These are phyloP conservation scores for Zygosaccharomyces kombuchaensis DNA, from an alignment of 805 yeast genomes.

Conservation along the genomic window DNA sequence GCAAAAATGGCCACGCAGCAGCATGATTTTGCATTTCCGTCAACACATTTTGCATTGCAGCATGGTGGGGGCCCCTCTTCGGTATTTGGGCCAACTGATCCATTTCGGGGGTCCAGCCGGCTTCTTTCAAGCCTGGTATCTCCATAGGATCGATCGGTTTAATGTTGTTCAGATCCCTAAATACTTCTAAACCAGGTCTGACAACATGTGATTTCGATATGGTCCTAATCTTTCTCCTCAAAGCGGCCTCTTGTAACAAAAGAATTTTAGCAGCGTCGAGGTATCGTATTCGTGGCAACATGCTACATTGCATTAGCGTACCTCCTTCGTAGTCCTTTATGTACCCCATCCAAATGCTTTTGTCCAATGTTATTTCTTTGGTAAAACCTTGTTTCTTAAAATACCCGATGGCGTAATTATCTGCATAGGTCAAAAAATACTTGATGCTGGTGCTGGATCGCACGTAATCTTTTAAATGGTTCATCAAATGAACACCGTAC, in stretches of 20 bases:
- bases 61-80: constrained; percentile 89
- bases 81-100: constrained; percentile 95
- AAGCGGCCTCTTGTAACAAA: constrained; percentile 86
- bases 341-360: constrained; percentile 93
- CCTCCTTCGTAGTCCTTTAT: constrained; percentile 99
- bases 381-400: constrained; percentile 98
- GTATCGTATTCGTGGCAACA: constrained; percentile 85
- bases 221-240: constrained; percentile 74
- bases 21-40: constrained; percentile 92
- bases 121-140: constrained; percentile 87
- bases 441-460: constrained; percentile 78
- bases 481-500: constrained; percentile 98
- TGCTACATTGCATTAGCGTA: constrained; percentile 93
- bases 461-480: constrained; percentile 94
- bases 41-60: constrained; percentile 82
- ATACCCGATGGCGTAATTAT: constrained; percentile 97
- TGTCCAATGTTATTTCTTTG: constrained; percentile 84
- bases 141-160: constrained; percentile 69
- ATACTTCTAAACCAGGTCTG: constrained; percentile 73
- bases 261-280: constrained; percentile 83
- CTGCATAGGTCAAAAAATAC: constrained; percentile 93
- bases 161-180: constrained; percentile 46
- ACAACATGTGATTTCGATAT: constrained; percentile 76
- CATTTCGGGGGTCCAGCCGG: constrained; percentile 99
- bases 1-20: constrained; percentile 96